Evolutionary conservation across 306 rosid genomes (phyloP).

Genomic region (Arachis hypogaea): DNA sequence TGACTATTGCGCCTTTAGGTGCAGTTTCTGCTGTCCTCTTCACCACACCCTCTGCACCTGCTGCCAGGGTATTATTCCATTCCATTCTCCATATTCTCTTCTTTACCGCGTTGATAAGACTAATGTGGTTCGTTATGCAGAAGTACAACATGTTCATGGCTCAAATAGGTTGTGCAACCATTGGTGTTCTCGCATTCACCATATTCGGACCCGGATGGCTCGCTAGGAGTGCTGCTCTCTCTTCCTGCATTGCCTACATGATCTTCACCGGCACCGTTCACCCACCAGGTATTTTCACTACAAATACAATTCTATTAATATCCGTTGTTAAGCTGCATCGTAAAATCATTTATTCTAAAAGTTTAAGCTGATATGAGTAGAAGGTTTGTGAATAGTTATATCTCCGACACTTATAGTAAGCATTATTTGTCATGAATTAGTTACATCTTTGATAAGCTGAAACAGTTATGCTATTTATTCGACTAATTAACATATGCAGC

Average conservation of each 20-base stretch:
- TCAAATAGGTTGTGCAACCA: conserved; percentile 92
- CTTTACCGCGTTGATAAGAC: background rate
- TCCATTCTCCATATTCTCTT: background rate
- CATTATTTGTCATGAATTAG: no score
- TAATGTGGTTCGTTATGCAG: conserved; percentile 52
- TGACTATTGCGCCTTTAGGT: conserved; percentile 85
- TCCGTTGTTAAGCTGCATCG: no score
- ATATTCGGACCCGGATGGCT: conserved; percentile 88
- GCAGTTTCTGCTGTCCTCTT: conserved; percentile 88
- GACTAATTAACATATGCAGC: conserved; percentile 52
- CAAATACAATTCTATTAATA: background rate
- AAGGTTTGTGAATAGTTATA: no score
- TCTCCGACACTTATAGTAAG: no score
- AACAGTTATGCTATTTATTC: background rate
- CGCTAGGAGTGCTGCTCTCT: conserved; percentile 70
- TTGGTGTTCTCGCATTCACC: conserved; percentile 74
- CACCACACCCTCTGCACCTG: conserved; percentile 79
- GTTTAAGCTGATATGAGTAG: no score
- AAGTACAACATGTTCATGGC: conserved; percentile 85
- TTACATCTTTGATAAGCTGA: no score
- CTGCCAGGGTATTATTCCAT: conserved; percentile 62
- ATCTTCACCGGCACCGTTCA: conserved; percentile 69
- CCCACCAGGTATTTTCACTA: conserved; percentile 72
- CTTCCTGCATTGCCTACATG: conserved; percentile 89
- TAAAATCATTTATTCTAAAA: no score